These are phyloP conservation scores for Solanum medicagineum DNA, from an alignment of 257 asterid species.

Conservation along the genomic window DNA sequence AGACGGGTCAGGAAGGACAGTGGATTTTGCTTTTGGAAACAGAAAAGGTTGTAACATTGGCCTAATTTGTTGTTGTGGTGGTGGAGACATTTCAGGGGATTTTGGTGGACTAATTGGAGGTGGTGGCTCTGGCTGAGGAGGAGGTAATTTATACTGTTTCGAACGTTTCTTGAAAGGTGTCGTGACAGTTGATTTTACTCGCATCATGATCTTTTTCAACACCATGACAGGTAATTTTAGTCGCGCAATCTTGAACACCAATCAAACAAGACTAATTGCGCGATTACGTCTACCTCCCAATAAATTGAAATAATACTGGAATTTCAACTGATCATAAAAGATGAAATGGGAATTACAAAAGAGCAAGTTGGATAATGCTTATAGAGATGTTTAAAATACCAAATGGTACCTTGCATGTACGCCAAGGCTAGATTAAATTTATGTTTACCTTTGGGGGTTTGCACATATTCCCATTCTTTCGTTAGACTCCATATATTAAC, in stretches of 20 bases:
- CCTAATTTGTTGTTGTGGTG: constrained; percentile 2
- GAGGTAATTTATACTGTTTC: not conserved
- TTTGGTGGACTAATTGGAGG: constrained; percentile 4
- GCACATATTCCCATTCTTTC: not conserved
- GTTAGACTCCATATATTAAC: not conserved
- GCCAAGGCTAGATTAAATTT: not conserved
- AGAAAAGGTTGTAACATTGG: constrained; percentile 29
- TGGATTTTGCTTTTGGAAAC: constrained; percentile 46
- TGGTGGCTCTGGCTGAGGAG: not conserved
- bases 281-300: not conserved
- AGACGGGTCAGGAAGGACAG: constrained; percentile 69
- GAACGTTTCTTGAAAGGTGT: constrained; percentile 25
- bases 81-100: constrained; percentile 21
- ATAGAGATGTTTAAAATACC: not conserved
- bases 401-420: not conserved
- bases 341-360: not conserved
- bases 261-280: not conserved
- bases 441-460: not conserved
- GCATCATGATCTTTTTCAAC: constrained; percentile 22
- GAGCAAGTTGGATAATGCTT: not conserved
- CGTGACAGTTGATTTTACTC: constrained; percentile 25
- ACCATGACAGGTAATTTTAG: not conserved
- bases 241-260: not conserved
- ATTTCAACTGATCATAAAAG: not conserved
- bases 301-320: not conserved